Conservation (phyloP, 306 rosid genomes). For the Fragaria nilgerrensis region DNA sequence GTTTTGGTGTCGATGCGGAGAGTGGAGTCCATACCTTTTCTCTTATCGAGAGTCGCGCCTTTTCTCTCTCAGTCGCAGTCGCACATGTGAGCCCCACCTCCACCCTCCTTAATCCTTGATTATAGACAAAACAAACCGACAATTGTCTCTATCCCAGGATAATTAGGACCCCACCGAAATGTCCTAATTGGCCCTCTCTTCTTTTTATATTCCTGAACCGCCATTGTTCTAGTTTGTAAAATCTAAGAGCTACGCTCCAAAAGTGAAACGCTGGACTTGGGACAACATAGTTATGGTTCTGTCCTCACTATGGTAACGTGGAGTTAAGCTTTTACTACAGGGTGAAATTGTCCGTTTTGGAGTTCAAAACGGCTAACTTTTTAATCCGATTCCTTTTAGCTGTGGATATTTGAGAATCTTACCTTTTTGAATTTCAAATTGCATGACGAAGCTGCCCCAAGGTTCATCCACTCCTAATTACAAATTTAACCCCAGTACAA, state of each 20-base stretch:
- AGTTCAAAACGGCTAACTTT: neutral
- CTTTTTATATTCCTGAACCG: neutral
- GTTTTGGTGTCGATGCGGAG: neutral
- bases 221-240: neutral
- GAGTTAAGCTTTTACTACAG: neutral
- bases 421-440: conserved; percentile 15
- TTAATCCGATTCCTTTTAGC: neutral
- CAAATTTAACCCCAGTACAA: neutral
- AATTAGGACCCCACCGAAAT: neutral
- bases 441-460: neutral
- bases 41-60: neutral
- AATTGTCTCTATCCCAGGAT: conserved; percentile 13
- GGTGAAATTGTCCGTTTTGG: neutral
- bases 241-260: neutral
- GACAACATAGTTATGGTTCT: neutral
- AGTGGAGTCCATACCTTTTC: neutral
- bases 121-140: conserved; percentile 33
- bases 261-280: neutral
- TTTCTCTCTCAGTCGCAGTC: neutral
- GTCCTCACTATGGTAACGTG: neutral
- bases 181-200: conserved; percentile 7
- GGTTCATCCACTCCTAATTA: neutral
- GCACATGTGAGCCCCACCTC: neutral
- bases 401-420: conserved; percentile 13
- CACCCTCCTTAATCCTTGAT: neutral